A percentile compares a stretch with the other conserved stretches of the same genome.
Evolutionary conservation across 768 basidiomycete species (phyloP).

Genomic region (Trametes coccinea): DNA sequence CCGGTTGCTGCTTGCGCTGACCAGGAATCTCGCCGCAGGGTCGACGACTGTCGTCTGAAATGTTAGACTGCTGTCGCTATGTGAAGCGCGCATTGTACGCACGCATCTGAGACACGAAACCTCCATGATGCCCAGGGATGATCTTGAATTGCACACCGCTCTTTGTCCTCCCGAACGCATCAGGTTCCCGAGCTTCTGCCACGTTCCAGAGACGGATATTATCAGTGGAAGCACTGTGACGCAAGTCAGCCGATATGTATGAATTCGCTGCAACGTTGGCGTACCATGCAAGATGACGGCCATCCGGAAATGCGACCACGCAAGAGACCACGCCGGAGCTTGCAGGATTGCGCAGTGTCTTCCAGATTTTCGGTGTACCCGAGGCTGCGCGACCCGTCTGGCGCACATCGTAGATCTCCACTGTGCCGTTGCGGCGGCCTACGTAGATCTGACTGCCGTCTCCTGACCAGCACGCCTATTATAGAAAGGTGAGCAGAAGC

Average conservation of each 20-base stretch:
- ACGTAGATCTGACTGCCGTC: constrained; percentile 88
- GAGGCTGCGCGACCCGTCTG: constrained; percentile 62
- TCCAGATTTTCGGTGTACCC: constrained; percentile 74
- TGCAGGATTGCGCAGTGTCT: constrained; percentile 80
- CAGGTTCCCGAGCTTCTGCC: constrained; percentile 69
- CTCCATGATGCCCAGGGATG: constrained; percentile 94
- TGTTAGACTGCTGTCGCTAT: constrained; percentile 15
- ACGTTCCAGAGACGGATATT: constrained; percentile 95
- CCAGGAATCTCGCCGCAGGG: constrained; percentile 77
- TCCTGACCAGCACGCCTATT: constrained; percentile 91
- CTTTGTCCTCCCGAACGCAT: constrained; percentile 59
- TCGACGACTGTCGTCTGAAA: constrained; percentile 66
- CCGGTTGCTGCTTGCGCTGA: constrained; percentile 91
- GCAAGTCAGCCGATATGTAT: neutral
- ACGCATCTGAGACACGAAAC: constrained; percentile 92
- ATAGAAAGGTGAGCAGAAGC: neutral
- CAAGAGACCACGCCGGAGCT: constrained; percentile 93
- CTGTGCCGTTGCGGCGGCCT: constrained; percentile 84
- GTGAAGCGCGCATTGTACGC: constrained; percentile 37
- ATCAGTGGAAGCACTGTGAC: constrained; percentile 80
- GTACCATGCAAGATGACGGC: constrained; percentile 88
- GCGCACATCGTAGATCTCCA: constrained; percentile 96
- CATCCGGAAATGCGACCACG: constrained; percentile 88
- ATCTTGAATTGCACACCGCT: constrained; percentile 90
- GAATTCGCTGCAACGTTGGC: constrained; percentile 31